Percentiles rank a stretch among this genome's conserved stretches.
These are phyloP conservation scores for Gypsophila paniculata DNA, from an alignment of 179 eudicot species.

Conservation along the genomic window DNA sequence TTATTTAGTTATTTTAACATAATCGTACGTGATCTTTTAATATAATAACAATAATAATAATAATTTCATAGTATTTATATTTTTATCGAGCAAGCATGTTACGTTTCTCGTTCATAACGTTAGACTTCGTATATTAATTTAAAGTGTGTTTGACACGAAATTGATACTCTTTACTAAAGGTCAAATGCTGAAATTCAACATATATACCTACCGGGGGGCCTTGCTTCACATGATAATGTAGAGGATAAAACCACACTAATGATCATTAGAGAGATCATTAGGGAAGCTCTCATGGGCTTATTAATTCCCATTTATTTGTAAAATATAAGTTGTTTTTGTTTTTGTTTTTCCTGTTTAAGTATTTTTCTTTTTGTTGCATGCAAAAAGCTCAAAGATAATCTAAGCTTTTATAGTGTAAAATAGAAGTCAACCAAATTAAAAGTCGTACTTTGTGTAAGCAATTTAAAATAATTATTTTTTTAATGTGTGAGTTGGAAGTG, in stretches of 20 bases:
- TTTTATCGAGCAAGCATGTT: too few relatives aligned
- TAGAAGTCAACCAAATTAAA: background rate
- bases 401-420: background rate
- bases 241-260: conserved; percentile 13
- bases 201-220: conserved; percentile 7
- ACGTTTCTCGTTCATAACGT: too few relatives aligned
- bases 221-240: background rate
- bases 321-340: background rate
- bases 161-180: too few relatives aligned
- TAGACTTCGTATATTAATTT: too few relatives aligned
- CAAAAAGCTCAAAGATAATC: background rate
- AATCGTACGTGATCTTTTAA: too few relatives aligned
- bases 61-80: too few relatives aligned
- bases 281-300: conserved; percentile 1
- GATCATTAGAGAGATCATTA: conserved; percentile 13
- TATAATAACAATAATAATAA: too few relatives aligned
- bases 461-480: background rate
- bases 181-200: too few relatives aligned
- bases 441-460: background rate
- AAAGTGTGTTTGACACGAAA: too few relatives aligned
- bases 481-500: background rate
- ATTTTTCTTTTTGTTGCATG: background rate
- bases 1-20: too few relatives aligned
- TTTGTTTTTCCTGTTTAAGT: background rate
- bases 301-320: background rate